Evolutionary conservation across 73 alveolate species (phyloP), one percentile per base, ranked within the genome.

Genomic region (Stentor coeruleus): DNA sequence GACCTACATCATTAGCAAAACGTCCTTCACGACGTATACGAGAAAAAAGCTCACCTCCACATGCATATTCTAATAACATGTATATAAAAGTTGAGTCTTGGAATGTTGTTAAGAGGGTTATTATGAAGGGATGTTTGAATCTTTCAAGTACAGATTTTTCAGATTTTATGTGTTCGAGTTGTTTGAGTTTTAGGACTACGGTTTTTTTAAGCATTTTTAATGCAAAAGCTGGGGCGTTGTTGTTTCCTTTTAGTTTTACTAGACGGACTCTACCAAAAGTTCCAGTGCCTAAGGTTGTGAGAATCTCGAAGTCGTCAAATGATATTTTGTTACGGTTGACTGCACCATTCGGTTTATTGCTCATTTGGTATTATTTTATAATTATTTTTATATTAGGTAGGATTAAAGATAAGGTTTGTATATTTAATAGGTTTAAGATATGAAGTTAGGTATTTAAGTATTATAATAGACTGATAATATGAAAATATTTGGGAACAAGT

Each of bases 211-310:
- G 93, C 83, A 96, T 93, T 86, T 97, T 97, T 59, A 97, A 86
- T 11, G 99, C 99, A 84, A 87, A 92, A 3, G 96, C 96, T 77
- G 92, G 91, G 41, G 87, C 55, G 37, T 81, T 84, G 35, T 84
- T 41, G 39, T 84, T 83, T 0, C 82, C 84, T 74, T 88, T 93
- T 73, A 87, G 96, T 42, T 88, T 93, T 41, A 94, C 98, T 74
- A 94, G 91, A 81, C 97, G 88, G 3, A 97, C 99, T 86, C 96
- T 91, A 15, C 99, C 98, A 83, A 88, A 97, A 38, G 99, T 91
- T 26, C 99, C 99, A 33, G 97, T 90, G 75, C 99, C 99, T 40
- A 93, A 88, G 20, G 96, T 92, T 33, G 91, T 58, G 3, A 74
- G 42, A 66, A 91, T 59, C 37, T 91, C 92, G 74, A 89, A 91